phyloP scores from a whole-genome alignment of 805 yeast genomes.

The Hyphopichia homilentoma region DNA sequence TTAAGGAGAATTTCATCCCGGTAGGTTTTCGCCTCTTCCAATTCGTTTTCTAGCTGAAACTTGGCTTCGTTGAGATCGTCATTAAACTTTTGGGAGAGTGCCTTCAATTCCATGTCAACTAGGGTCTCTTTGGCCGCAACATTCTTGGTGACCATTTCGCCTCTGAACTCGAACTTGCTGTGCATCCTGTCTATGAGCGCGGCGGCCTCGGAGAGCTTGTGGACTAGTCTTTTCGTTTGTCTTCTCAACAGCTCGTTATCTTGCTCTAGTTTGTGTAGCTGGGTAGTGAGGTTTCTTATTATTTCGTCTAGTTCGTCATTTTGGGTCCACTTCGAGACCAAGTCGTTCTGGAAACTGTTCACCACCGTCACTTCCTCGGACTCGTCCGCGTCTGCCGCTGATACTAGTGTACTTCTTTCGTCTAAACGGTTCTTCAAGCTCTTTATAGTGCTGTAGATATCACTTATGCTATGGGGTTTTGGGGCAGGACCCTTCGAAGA shows the following conservation, averaged over 20 bases:
- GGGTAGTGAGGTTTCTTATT: constrained; percentile 9
- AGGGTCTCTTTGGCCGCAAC: constrained; percentile 27
- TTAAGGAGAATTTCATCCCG: constrained; percentile 16
- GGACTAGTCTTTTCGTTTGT: constrained; percentile 6
- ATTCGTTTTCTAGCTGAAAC: constrained; percentile 31
- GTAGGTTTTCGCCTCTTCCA: constrained; percentile 21
- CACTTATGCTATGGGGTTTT: too few species aligned
- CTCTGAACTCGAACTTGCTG: constrained; percentile 19
- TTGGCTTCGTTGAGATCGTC: constrained; percentile 27
- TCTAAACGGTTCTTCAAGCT: too few species aligned
- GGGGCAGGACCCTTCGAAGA: too few species aligned
- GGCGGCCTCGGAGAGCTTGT: constrained; percentile 1
- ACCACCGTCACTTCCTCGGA: constrained; percentile 1
- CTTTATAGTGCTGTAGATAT: too few species aligned
- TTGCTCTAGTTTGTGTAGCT: constrained; percentile 15
- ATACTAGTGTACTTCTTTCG: too few species aligned
- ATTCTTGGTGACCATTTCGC: constrained; percentile 22
- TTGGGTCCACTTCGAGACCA: constrained; percentile 3
- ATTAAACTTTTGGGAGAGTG: constrained; percentile 20
- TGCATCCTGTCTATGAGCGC: constrained; percentile 1
- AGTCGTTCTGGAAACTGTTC: constrained; percentile 1
- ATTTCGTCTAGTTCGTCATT: constrained; percentile 9
- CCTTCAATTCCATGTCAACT: constrained; percentile 25
- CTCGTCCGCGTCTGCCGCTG: too few species aligned
- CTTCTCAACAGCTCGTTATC: constrained; percentile 16